These are phyloP conservation scores for Boechera divaricarpa DNA, from an alignment of 345 rosid genomes.

Conservation along the genomic window DNA sequence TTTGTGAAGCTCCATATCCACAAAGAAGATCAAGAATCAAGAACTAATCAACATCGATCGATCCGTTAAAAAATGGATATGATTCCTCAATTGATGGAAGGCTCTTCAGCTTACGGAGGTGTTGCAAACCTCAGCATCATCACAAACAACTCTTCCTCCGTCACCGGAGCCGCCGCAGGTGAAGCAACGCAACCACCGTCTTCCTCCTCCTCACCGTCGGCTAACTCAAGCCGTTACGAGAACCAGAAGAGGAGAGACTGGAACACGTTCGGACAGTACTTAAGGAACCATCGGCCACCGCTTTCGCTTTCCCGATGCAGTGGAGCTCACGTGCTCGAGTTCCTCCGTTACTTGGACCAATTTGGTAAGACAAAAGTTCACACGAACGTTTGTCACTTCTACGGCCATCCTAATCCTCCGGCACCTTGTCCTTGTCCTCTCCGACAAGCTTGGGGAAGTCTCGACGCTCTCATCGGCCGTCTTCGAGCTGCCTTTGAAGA, in stretches of 20 bases:
- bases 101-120: constrained; percentile 36
- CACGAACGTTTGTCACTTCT: constrained; percentile 65
- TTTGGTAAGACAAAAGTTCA: constrained; percentile 79
- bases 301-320: constrained; percentile 62
- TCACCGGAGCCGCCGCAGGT: constrained; percentile 27
- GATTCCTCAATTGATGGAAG: constrained; percentile 46
- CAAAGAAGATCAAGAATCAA: constrained; percentile 39
- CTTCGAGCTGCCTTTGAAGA: constrained; percentile 77
- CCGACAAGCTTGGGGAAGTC: constrained; percentile 82
- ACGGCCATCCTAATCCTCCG: constrained; percentile 69
- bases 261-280: constrained; percentile 75
- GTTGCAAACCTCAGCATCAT: constrained; percentile 37
- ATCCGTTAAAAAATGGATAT: constrained; percentile 36
- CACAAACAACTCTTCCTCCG: constrained; percentile 45
- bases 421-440: constrained; percentile 80
- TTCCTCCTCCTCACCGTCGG: constrained; percentile 50
- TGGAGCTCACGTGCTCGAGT: constrained; percentile 74
- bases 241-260: constrained; percentile 79
- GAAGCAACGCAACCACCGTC: constrained; percentile 35
- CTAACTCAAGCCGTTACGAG: constrained; percentile 65
- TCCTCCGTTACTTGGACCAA: constrained; percentile 75
- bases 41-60: constrained; percentile 2
- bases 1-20: constrained; percentile 36
- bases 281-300: constrained; percentile 69
- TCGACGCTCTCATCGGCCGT: constrained; percentile 71